Base-by-base conservation (phyloP, 768 basidiomycete species). In the Rhodotorula babjevae region DNA sequence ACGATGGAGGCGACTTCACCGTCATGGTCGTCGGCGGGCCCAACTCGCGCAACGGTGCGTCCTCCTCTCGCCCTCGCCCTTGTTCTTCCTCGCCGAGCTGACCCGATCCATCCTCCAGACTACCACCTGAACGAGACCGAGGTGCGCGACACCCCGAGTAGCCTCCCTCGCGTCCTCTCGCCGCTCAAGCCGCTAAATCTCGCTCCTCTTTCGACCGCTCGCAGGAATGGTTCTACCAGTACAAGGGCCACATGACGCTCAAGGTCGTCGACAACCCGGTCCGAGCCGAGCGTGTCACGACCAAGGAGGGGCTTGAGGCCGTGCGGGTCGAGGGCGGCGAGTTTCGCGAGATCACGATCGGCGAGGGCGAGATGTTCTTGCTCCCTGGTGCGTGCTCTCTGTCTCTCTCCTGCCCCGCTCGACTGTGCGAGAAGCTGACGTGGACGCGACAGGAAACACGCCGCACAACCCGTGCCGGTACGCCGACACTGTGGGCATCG, bases 1-100 rank as follows among this genome's bases (percentile, higher is more conserved):
- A 81, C 80, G 85, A 86, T 63, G 92, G 91, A 50, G 84, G 84
- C 40, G 93, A 98, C 80, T 95, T 90, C 78, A 86, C 91, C 56
- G 88, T 95, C n/a, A 98, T 99, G 95, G 91, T 86, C 12, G 88
- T 98, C 33, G 94, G 96, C 16, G 96, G 95, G 0, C 95, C 95
- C 0, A 99, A 99, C 79, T 88, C 92, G 79, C 84, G 95, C 52
- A 90, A 90, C 40, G 80, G 79, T 77, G 19, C 29, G 76, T 11
- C 44, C 14, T 18, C 18, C 44, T 12, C 2, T 59, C 15, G 27
- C n/a, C 46, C 21, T 8, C 25, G 19, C 11, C 11, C 40, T 15
- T n/a, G 21, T 18, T 15, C 29, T 18, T 14, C 31, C 58, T 29
- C 16, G 23, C 33, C 21, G 8, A 27, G 46, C 31, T 25, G 19